Conservation (phyloP, 2,329 filamentous ascomycete genomes). For the Aspergillus sp. region DNA sequence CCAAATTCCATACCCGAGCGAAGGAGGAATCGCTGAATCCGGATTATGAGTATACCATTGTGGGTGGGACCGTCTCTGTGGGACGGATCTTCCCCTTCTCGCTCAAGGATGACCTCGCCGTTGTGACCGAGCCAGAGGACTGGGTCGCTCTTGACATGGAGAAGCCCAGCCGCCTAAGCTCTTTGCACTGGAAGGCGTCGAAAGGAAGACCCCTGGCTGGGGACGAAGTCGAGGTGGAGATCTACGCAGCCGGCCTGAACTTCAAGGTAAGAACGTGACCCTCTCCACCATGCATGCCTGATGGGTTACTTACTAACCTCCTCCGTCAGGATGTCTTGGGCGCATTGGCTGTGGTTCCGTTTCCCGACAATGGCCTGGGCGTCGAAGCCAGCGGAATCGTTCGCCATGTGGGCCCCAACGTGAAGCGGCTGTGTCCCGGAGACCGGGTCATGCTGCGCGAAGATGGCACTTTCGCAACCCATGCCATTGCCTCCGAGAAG, state of each 20-base stretch:
- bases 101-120: background rate
- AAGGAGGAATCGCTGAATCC: background rate
- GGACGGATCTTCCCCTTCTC: constrained; percentile 15
- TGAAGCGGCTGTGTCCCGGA: constrained; percentile 21
- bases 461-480: background rate
- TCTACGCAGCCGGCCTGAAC: constrained; percentile 6
- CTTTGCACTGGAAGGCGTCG: constrained; percentile 24
- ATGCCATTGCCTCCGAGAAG: constrained; percentile 1
- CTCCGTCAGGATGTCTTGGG: constrained; percentile 1
- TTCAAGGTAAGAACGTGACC: background rate
- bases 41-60: constrained; percentile 24
- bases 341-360: background rate
- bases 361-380: constrained; percentile 15
- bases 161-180: constrained; percentile 22
- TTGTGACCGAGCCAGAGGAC: background rate
- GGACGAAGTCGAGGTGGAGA: constrained; percentile 27
- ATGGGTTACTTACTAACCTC: background rate
- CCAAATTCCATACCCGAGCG: constrained; percentile 16
- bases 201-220: constrained; percentile 3
- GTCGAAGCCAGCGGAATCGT: constrained; percentile 27
- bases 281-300: background rate
- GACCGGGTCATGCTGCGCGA: constrained; percentile 24
- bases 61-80: constrained; percentile 15
- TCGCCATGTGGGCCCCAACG: constrained; percentile 20
- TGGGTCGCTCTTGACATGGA: constrained; percentile 16